Conservation (phyloP, 768 basidiomycete genomes). For the Postia placenta region DNA sequence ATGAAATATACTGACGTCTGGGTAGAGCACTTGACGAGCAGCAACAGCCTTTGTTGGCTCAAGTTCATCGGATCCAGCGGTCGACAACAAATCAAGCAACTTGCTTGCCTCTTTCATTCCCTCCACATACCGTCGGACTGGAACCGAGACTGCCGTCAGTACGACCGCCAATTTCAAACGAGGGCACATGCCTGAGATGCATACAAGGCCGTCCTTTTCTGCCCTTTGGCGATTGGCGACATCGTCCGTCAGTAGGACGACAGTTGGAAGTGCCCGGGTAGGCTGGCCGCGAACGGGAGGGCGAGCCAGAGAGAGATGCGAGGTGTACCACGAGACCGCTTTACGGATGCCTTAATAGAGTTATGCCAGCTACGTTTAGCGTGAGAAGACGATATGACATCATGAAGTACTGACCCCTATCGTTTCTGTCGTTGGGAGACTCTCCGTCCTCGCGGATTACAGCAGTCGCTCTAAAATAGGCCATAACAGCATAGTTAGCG, state of each 20-base stretch:
- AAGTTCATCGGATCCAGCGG: constrained; percentile 53
- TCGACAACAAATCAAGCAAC: constrained; percentile 79
- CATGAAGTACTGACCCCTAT: constrained; percentile 57
- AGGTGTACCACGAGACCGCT: constrained; percentile 81
- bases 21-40: constrained; percentile 59
- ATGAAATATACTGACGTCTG: constrained; percentile 46
- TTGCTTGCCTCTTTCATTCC: constrained; percentile 56
- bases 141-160: constrained; percentile 2
- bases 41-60: constrained; percentile 54
- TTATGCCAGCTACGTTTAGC: background rate
- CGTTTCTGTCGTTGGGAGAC: constrained; percentile 91
- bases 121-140: constrained; percentile 80
- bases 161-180: background rate
- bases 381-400: background rate
- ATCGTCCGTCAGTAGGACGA: constrained; percentile 89
- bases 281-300: constrained; percentile 47
- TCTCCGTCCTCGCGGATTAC: constrained; percentile 72
- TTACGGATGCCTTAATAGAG: constrained; percentile 72
- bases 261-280: constrained; percentile 40
- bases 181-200: constrained; percentile 49
- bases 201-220: constrained; percentile 51
- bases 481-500: background rate
- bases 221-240: constrained; percentile 77
- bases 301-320: constrained; percentile 54
- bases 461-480: constrained; percentile 61